These are phyloP conservation scores for Lactarius hatsudake DNA, from an alignment of 768 basidiomycete species.

Conservation along the genomic window DNA sequence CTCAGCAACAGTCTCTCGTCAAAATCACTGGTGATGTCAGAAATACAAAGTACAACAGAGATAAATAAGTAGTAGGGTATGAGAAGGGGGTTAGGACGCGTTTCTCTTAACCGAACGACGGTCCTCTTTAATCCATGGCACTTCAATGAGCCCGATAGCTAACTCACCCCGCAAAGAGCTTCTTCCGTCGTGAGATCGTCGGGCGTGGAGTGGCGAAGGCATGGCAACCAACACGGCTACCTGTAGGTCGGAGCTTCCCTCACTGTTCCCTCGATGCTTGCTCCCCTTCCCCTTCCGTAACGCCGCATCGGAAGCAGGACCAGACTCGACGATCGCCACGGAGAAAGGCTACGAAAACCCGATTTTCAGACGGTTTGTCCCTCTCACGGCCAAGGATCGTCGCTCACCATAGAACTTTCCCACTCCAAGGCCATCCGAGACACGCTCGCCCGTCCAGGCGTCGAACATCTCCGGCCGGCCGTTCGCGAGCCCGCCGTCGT, in stretches of 20 bases:
- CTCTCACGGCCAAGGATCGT: too few relatives aligned
- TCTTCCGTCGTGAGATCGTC: neutral
- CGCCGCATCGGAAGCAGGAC: neutral
- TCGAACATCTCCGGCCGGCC: constrained; percentile 23
- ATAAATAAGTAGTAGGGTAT: neutral
- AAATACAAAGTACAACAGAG: neutral
- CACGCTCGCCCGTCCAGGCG: constrained; percentile 14
- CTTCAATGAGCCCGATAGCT: constrained; percentile 16
- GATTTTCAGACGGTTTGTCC: too few relatives aligned
- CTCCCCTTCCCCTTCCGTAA: neutral
- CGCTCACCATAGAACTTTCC: constrained; percentile 16
- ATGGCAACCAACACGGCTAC: constrained; percentile 26
- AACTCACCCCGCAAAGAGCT: constrained; percentile 8
- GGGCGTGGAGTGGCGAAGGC: constrained; percentile 17
- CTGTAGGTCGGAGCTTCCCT: neutral
- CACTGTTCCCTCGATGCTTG: neutral
- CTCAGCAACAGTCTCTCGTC: neutral
- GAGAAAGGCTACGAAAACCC: constrained; percentile 12
- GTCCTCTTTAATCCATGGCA: constrained; percentile 13
- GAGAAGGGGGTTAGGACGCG: neutral
- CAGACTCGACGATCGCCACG: constrained; percentile 5
- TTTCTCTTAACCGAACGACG: neutral
- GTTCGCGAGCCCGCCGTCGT: too few relatives aligned
- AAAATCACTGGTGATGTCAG: neutral
- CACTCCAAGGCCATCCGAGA: neutral